Evolutionary conservation across 192 early-diverging fungal genomes (phyloP).

Genomic region (Coemansia sp.): DNA sequence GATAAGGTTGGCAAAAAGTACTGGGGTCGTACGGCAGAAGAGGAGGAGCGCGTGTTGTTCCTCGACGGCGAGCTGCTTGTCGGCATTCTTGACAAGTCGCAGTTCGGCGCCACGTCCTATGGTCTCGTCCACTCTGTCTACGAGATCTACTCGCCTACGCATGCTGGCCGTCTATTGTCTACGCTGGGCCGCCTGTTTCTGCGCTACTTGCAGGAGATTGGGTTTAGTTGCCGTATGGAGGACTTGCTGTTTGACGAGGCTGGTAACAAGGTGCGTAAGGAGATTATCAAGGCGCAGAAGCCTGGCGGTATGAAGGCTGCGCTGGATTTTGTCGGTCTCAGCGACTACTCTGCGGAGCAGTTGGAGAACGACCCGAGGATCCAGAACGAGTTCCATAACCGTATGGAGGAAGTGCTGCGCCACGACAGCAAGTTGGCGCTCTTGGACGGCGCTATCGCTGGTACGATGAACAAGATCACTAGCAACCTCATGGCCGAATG

Average conservation of each 20-base stretch:
- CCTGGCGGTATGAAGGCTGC: slow-evolving; percentile 72
- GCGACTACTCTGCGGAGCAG: slow-evolving; percentile 48
- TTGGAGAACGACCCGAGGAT: slow-evolving; percentile 39
- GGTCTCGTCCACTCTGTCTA: slow-evolving; percentile 96
- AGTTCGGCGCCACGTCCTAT: slow-evolving; percentile 90
- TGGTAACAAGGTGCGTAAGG: slow-evolving; percentile 77
- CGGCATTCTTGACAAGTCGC: slow-evolving; percentile 96
- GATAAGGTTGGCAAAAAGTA: slow-evolving; percentile 81
- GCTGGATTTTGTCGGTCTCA: slow-evolving; percentile 74
- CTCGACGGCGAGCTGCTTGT: slow-evolving; percentile 88
- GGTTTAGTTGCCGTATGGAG: slow-evolving; percentile 98
- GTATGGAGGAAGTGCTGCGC: slow-evolving; percentile 87
- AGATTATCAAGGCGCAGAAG: slow-evolving; percentile 66
- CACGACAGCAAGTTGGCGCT: slow-evolving; percentile 84
- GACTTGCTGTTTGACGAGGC: slow-evolving; percentile 87
- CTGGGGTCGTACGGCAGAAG: slow-evolving; percentile 82
- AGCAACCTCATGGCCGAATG: slow-evolving; percentile 45
- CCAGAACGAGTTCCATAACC: slow-evolving; percentile 63
- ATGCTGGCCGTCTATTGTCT: slow-evolving; percentile 89
- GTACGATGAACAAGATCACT: slow-evolving; percentile 80
- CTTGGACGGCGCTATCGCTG: slow-evolving; percentile 87
- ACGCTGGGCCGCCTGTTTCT: slow-evolving; percentile 92
- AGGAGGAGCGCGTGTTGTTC: slow-evolving; percentile 79
- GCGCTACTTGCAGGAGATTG: slow-evolving; percentile 82
- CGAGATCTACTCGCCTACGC: slow-evolving; percentile 88